phyloP scores from a whole-genome alignment of 345 rosid species.

The Hypericum androsaemum region DNA sequence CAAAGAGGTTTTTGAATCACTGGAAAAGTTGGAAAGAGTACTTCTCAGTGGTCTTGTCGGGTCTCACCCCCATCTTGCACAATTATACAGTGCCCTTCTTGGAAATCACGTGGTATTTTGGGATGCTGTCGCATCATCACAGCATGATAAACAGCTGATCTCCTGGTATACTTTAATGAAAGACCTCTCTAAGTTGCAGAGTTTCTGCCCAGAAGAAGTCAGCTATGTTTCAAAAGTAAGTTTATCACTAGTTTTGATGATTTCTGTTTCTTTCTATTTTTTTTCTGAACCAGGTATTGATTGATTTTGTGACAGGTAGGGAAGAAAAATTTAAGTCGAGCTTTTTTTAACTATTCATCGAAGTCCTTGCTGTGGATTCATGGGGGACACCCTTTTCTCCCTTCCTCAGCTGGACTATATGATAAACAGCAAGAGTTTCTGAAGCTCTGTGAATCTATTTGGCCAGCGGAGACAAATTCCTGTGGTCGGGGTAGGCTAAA shows the following conservation, averaged over 20 bases:
- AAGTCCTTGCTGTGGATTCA: conserved; percentile 77
- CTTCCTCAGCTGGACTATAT: conserved; percentile 46
- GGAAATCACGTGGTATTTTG: conserved; percentile 65
- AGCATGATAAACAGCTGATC: conserved; percentile 34
- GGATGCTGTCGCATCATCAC: conserved; percentile 40
- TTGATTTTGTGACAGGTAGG: conserved; percentile 33
- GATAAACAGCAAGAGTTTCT: conserved; percentile 42
- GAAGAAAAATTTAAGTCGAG: conserved; percentile 38
- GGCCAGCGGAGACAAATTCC: conserved; percentile 36
- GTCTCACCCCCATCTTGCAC: conserved; percentile 36
- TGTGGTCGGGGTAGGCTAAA: conserved; percentile 39
- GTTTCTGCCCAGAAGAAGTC: conserved; percentile 42
- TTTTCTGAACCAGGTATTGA: conserved; percentile 5
- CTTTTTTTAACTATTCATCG: conserved; percentile 33
- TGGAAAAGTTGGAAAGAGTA: conserved; percentile 47
- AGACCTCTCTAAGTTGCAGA: conserved; percentile 39
- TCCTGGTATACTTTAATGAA: conserved; percentile 65
- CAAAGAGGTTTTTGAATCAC: conserved; percentile 44
- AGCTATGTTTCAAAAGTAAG: conserved; percentile 44
- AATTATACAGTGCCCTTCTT: conserved; percentile 43
- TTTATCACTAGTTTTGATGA: conserved; percentile 8
- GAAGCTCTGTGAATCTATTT: conserved; percentile 47
- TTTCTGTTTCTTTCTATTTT: conserved; percentile 2
- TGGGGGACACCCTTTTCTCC: conserved; percentile 84
- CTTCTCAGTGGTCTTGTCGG: conserved; percentile 42